Base-by-base conservation (phyloP, 345 rosid species). In the Populus tremula region DNA sequence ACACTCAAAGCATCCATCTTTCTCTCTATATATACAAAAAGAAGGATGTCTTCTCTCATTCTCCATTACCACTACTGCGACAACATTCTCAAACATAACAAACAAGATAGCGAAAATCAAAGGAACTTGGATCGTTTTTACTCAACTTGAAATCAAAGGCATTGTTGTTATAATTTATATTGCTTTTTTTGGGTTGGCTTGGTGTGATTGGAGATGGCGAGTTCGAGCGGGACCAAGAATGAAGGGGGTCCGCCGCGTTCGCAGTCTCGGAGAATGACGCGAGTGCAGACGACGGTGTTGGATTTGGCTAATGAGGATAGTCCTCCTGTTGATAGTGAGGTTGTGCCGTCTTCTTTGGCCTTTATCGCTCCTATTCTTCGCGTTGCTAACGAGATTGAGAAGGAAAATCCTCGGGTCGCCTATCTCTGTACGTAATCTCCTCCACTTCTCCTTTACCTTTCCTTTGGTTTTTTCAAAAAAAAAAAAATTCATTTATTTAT, bases 291-390 rank as follows among this genome's bases (percentile, higher is more conserved):
- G 1, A 86, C 81, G 92, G 50, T 85, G 87, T 77, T 83, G 31
- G 91, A 91, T 20, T 38, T 85, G 53, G 86, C 82, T 39, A 82
- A 87, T 6, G 91, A 89, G 35, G 97, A 92, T 61, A 67, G 45
- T 38, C 21, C 82, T 4, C 76, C 77, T 5, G 78, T 89, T 21
- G 99, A 96, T 65, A 96, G 99, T 77, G 97, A 96, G 86, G 87
- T 92, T 16, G 97, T 94, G 16, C 99, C 98, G 13, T 94, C 99
- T 25, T 92, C 98, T 47, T 80, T 96, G 17, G 89, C 91, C 13
- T 33, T 72, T 20, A 84, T 92, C 73, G 92, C 82, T 74, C 97
- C 95, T 0, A 84, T 92, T 84, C 98, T 96, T 67, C 94, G 99
- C 14, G 99, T 92, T 0, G 99, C 98, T 71, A 96, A 94, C 83